Conservation (phyloP, 805 yeast species). For the Yarrowia keelungensis region DNA sequence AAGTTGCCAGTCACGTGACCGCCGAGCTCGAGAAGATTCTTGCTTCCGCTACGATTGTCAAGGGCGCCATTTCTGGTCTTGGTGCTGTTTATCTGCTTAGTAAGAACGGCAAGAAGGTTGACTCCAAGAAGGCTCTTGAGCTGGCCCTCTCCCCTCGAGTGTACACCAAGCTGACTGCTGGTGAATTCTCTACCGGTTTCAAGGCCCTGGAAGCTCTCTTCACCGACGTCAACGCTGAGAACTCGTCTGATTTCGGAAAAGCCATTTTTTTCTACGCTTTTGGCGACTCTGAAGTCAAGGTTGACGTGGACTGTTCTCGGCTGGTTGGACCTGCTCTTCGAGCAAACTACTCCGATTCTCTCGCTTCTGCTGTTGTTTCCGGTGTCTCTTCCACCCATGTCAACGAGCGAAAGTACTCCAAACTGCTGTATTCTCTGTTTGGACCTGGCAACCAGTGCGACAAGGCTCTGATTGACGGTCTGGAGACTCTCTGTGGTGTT, state of each 20-base stretch:
- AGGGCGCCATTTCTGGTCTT: constrained; percentile 25
- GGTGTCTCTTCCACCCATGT: neutral
- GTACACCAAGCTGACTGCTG: constrained; percentile 10
- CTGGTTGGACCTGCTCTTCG: constrained; percentile 9
- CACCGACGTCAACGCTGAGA: neutral
- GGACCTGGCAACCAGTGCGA: constrained; percentile 10
- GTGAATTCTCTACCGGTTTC: constrained; percentile 20
- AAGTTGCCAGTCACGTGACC: constrained; percentile 10
- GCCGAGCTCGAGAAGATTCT: constrained; percentile 8
- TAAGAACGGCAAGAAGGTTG: neutral
- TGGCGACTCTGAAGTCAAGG: constrained; percentile 14
- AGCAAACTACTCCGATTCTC: neutral
- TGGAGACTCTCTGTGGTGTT: constrained; percentile 5
- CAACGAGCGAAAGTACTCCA: constrained; percentile 21
- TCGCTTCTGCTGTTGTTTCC: constrained; percentile 16
- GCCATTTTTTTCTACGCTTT: constrained; percentile 23
- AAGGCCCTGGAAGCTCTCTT: constrained; percentile 13
- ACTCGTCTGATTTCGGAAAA: neutral
- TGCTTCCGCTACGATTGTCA: neutral
- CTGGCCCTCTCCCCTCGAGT: constrained; percentile 34
- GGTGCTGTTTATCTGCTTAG: constrained; percentile 13
- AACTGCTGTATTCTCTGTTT: constrained; percentile 16
- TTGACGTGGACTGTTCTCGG: constrained; percentile 6
- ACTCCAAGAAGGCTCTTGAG: constrained; percentile 14
- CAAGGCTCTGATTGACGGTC: constrained; percentile 9